Evolutionary conservation across 768 basidiomycete species (phyloP).

Genomic region (Mycena haematopus): DNA sequence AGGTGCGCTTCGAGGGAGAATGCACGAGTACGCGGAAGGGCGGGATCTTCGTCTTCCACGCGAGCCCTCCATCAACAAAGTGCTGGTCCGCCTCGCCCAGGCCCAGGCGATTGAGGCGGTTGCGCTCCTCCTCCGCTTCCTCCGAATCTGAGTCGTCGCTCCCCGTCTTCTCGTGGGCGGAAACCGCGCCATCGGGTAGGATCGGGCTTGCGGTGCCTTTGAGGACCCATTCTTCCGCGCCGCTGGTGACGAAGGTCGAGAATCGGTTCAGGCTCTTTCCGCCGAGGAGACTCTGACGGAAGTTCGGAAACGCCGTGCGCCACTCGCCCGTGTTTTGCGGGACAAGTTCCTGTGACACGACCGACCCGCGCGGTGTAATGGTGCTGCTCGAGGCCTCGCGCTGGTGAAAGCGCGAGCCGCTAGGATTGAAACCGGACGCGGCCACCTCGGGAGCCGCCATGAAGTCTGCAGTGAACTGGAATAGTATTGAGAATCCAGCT

Average conservation of each 20-base stretch:
- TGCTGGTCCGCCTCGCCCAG: conserved; percentile 69
- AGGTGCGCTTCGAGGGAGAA: conserved; percentile 78
- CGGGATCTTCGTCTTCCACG: conserved; percentile 78
- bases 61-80: conserved; percentile 70
- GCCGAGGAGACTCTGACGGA: conserved; percentile 72
- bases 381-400: conserved; percentile 51
- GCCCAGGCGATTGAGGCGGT: conserved; percentile 47
- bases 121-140: conserved; percentile 50
- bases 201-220: conserved; percentile 56
- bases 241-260: conserved; percentile 84
- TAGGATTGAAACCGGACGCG: conserved; percentile 36
- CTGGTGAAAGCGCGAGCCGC: conserved; percentile 30
- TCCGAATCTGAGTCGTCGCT: conserved; percentile 39
- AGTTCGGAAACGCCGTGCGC: conserved; percentile 62
- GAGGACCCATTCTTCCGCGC: conserved; percentile 85
- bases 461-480: conserved; percentile 73
- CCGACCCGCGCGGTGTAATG: conserved; percentile 58
- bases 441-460: conserved; percentile 54
- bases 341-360: conserved; percentile 51
- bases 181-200: conserved; percentile 19
- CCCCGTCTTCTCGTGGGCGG: conserved; percentile 24
- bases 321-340: conserved; percentile 80
- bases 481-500: background rate
- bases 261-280: conserved; percentile 86
- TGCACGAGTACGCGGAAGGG: conserved; percentile 78